Evolutionary conservation across 225 moss, liverwort and hornwort species (phyloP).

Genomic region (Sphagnum tenellum): DNA sequence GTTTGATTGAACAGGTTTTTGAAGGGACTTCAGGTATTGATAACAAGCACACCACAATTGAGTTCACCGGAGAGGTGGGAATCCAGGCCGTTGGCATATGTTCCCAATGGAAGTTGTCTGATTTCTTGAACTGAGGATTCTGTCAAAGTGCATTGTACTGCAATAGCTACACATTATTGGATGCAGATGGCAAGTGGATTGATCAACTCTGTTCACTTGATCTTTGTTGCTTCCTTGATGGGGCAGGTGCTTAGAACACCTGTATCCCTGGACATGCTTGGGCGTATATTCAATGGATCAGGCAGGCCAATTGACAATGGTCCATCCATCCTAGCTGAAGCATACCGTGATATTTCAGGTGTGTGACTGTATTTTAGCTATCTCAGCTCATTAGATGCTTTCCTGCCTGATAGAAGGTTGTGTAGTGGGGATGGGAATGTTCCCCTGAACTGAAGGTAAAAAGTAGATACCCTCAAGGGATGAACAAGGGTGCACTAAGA

Average conservation of each 20-base stretch:
- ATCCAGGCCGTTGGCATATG: background rate
- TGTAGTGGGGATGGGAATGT: too few species aligned
- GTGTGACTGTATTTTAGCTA: background rate
- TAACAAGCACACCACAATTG: constrained; percentile 91
- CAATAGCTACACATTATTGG: too few species aligned
- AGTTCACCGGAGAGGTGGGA: constrained; percentile 93
- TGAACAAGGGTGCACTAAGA: too few species aligned
- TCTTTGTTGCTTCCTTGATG: background rate
- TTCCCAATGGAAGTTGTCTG: background rate
- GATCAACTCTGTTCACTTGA: background rate
- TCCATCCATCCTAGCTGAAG: constrained; percentile 89
- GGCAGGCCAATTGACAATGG: constrained; percentile 97
- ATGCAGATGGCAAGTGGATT: background rate
- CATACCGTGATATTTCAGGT: constrained; percentile 58
- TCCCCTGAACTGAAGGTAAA: too few species aligned
- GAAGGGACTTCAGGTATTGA: constrained; percentile 92
- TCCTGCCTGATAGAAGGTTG: too few species aligned
- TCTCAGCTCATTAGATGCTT: background rate
- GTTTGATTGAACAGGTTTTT: constrained; percentile 39
- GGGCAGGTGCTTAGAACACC: constrained; percentile 68
- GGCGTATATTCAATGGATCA: constrained; percentile 95
- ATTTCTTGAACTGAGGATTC: too few species aligned
- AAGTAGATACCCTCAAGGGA: too few species aligned
- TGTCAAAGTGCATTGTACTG: too few species aligned
- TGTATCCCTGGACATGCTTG: constrained; percentile 95